Evolutionary conservation across 108 stramenopile species (phyloP), one percentile per base, ranked within the genome.

Genomic region (Discostella pseudostelligera): DNA sequence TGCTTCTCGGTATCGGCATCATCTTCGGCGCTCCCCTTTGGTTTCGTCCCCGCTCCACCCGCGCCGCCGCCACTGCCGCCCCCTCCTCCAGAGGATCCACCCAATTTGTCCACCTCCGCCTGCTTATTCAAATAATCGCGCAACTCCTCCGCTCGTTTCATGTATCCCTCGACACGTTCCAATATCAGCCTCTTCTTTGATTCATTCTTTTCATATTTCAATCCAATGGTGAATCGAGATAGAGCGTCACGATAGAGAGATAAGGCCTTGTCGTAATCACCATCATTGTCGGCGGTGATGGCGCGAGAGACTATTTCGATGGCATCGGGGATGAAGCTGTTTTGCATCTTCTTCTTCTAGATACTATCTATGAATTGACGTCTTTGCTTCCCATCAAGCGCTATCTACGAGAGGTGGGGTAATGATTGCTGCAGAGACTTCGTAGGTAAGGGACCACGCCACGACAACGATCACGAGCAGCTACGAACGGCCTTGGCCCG

Each of bases 151-250:
- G 99, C 99, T 21, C 99, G 92, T 50, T 96, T 94, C 97, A 99
- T 96, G 83, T 99, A 99, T 0, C 97, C 99, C 55, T 96, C 96
- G 11, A 96, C 96, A 14, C 95, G 81, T 66, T 95, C 87, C 28
- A 87, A 43, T 20, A 98, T 83, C n/a, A 94, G 90, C 47, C 88
- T 92, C 72, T 90, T 95, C 11, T 95, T 78, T 8, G 90, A 81
- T 57, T 93, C 89, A 78, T 98, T 99, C 86, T 96, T 92, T 81
- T 98, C 98, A 69, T 98, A 97, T 79, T 99, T 99, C 28, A 99
- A 74, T 6, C 97, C 97, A 25, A 93, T 87, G 49, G 97, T 96
- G 83, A 99, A 99, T 37, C 87, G 87, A 6, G 70, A 83, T 11
- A 94, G 73, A 17, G 93, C 88, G 58, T 88, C 84, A 45, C 89